Percentiles rank a stretch among this genome's conserved stretches.
Evolutionary conservation across 768 basidiomycete species (phyloP).

Genomic region (Boletus rubescentipes): DNA sequence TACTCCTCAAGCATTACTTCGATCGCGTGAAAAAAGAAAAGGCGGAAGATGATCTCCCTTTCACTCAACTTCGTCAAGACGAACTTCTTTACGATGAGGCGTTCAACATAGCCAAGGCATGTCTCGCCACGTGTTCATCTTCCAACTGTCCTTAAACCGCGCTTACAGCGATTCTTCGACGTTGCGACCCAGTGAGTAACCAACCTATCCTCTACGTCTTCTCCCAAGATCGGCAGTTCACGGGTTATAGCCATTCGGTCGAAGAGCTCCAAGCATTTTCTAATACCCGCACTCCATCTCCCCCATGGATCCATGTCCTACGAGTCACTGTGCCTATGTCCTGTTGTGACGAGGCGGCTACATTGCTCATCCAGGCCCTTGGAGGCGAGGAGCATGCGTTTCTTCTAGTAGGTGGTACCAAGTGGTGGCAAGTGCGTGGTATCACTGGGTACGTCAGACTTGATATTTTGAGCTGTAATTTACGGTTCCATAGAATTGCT

Average conservation of each 20-base stretch:
- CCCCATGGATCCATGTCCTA: conserved; percentile 79
- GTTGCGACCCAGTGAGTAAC: conserved; percentile 61
- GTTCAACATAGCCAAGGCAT: conserved; percentile 73
- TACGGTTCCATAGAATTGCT: conserved; percentile 53
- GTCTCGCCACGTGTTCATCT: conserved; percentile 12
- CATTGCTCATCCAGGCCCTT: conserved; percentile 68
- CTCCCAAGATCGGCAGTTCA: neutral
- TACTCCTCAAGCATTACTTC: conserved; percentile 84
- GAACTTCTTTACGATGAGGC: conserved; percentile 82
- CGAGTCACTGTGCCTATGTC: conserved; percentile 71
- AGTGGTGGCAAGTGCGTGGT: conserved; percentile 98
- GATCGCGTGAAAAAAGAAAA: conserved; percentile 53
- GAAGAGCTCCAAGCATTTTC: conserved; percentile 80
- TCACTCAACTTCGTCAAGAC: conserved; percentile 57
- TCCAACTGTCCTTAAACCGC: neutral
- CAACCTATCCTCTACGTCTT: neutral
- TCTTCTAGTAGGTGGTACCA: conserved; percentile 79
- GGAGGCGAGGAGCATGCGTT: conserved; percentile 79
- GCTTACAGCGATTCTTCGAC: conserved; percentile 66
- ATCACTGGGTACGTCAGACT: conserved; percentile 60
- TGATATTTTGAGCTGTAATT: conserved; percentile 13
- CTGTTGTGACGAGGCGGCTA: conserved; percentile 73
- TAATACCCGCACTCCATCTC: conserved; percentile 79
- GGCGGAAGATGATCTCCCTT: conserved; percentile 38
- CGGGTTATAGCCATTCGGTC: conserved; percentile 63